These are phyloP conservation scores for Pleurotus giganteus DNA, from an alignment of 768 basidiomycete genomes.

Conservation along the genomic window DNA sequence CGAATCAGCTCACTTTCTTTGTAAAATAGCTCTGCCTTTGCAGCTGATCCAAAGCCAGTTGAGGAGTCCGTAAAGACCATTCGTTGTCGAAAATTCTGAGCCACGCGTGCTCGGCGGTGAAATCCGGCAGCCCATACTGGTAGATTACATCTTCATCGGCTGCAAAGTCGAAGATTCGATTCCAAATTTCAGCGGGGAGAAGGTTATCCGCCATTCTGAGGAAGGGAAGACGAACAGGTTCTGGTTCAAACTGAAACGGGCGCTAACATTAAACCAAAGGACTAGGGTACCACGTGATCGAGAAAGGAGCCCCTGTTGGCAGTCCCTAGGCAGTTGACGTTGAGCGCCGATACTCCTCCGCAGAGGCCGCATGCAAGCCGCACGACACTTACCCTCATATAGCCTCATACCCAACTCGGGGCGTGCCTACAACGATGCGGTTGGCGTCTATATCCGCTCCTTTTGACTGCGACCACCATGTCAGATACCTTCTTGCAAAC, in stretches of 20 bases:
- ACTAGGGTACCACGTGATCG: too few species aligned
- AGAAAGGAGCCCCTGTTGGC: too few species aligned
- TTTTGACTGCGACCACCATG: too few species aligned
- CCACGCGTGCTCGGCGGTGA: constrained; percentile 68
- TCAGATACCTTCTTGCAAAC: too few species aligned
- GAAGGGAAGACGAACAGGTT: not conserved
- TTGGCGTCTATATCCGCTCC: too few species aligned
- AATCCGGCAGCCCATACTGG: constrained; percentile 56
- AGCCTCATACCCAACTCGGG: too few species aligned
- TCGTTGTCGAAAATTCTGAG: constrained; percentile 41
- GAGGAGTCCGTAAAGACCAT: constrained; percentile 62
- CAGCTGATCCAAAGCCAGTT: constrained; percentile 53
- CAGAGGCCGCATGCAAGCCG: too few species aligned
- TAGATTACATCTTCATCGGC: constrained; percentile 71
- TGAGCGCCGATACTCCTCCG: too few species aligned
- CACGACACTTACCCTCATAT: too few species aligned
- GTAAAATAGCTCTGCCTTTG: constrained; percentile 63
- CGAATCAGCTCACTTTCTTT: constrained; percentile 53
- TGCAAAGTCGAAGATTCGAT: constrained; percentile 67
- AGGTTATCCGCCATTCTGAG: constrained; percentile 14
- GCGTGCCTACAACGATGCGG: too few species aligned
- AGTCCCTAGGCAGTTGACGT: too few species aligned
- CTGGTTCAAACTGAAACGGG: not conserved
- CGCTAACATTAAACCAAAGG: too few species aligned
- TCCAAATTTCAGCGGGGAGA: constrained; percentile 70